Base-by-base conservation (phyloP, 2,329 filamentous ascomycete species). In the Hymenoscyphus albidus region DNA sequence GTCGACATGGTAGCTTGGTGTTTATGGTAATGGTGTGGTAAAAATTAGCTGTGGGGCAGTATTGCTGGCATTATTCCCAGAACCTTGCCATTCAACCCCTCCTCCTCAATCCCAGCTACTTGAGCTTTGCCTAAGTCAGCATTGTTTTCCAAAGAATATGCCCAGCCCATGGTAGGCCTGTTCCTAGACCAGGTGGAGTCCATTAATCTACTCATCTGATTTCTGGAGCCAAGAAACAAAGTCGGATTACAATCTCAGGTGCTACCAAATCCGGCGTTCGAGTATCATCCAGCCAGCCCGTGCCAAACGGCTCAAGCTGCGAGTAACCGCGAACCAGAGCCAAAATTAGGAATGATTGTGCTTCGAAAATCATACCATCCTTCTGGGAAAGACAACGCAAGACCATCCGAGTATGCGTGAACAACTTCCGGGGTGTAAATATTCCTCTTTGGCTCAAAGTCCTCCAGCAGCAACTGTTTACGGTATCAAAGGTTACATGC, bases 401-500 rank as follows among this genome's bases (percentile, higher is more conserved):
- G 9, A 51, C 18, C 10, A 18, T 18, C 18, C 44, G 44, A 48
- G 44, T 22, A 51, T 22, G 18, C 48, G 61, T 18, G 22, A 35
- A 22, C 6, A 57, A 18, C 27, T 5, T 27, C 31, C 18, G 35
- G 35, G n/a, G 2, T 59, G 10, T 38, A 59, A 18, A 31, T 59
- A 18, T 59, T 42, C 58, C 14, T 32, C 31, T 2, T 59, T 22
- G 58, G 58, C 3, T 59, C 10, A 27, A 54, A 38, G 32, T 4
- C 48, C n/a, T 51, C 44, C n/a, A 51, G n/a, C n/a, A 59, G 42
- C 62, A 38, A 58, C 51, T 44, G 7, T 51, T 18, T 27, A 27
- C 27, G 27, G 27, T 31, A 58, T 59, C 40, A 40, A 58, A 59
- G 48, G 60, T 62, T 62, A 32, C 60, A 62, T 62, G 59, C 59